Conservation (phyloP, 2,329 filamentous ascomycete genomes). For the Sporothrix schenckii region DNA sequence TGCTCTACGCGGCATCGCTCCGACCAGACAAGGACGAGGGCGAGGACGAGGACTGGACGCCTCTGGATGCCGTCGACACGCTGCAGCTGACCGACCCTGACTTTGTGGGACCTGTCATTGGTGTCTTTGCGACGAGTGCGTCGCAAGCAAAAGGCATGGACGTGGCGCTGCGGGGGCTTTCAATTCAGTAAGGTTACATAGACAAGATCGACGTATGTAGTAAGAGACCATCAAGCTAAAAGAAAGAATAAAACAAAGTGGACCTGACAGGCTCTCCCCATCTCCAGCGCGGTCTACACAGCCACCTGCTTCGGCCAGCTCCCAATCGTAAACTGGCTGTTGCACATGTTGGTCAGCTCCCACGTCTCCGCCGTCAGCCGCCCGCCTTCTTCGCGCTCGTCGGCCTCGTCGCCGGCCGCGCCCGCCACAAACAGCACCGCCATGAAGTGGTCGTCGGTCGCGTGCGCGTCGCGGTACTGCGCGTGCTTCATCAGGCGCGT, state of each 20-base stretch:
- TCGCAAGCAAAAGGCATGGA: neutral
- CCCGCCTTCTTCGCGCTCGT: conserved; percentile 47
- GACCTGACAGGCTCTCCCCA: too few species aligned
- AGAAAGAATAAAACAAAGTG: too few species aligned
- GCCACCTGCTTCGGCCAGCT: neutral
- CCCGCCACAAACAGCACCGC: conserved; percentile 65
- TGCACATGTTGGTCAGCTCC: conserved; percentile 68
- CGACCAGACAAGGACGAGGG: too few species aligned
- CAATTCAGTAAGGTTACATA: neutral
- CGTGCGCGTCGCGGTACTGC: conserved; percentile 66
- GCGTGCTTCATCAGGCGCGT: conserved; percentile 70
- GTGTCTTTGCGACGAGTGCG: conserved; percentile 4
- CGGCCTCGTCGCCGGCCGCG: conserved; percentile 52
- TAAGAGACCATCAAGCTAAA: too few species aligned
- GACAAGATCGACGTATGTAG: too few species aligned
- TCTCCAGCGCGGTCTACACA: too few species aligned
- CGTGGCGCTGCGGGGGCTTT: neutral
- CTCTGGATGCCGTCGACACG: conserved; percentile 11
- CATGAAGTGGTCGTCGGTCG: conserved; percentile 72
- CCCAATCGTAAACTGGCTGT: conserved; percentile 62
- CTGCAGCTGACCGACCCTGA: conserved; percentile 15
- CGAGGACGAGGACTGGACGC: neutral
- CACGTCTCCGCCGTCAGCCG: conserved; percentile 62
- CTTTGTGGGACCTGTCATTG: conserved; percentile 18
- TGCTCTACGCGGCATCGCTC: neutral